Percentiles rank a stretch among this genome's conserved stretches.
Conservation (phyloP, 192 early-diverging fungal species). For the Coemansia sp. region DNA sequence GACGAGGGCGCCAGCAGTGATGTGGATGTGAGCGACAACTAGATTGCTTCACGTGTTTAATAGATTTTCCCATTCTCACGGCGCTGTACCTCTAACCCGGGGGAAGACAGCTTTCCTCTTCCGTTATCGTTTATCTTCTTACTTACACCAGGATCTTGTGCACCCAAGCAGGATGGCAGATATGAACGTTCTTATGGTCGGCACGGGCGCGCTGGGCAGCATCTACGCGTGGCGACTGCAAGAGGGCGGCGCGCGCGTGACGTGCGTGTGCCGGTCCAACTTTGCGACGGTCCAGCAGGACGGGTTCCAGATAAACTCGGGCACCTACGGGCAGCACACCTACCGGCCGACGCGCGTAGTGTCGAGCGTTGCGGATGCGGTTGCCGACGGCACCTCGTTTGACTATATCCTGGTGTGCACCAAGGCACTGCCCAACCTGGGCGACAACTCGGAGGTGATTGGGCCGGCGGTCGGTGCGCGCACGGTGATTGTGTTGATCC, state of each 20-base stretch:
- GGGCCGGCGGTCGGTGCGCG: conserved; percentile 48
- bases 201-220: conserved; percentile 67
- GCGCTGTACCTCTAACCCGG: too few relatives aligned
- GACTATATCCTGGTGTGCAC: conserved; percentile 63
- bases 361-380: conserved; percentile 42
- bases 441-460: conserved; percentile 57
- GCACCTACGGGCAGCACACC: conserved; percentile 52
- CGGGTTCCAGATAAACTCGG: conserved; percentile 58
- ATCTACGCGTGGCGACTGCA: conserved; percentile 64
- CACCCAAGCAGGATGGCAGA: background rate
- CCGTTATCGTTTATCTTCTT: background rate
- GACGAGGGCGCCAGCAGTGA: too few relatives aligned
- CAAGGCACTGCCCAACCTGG: conserved; percentile 63
- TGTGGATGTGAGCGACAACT: too few relatives aligned
- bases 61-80: background rate
- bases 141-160: too few relatives aligned
- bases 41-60: background rate
- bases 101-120: too few relatives aligned
- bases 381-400: conserved; percentile 41
- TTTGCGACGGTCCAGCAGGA: conserved; percentile 52
- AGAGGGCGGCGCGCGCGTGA: conserved; percentile 44
- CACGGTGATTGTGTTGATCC: conserved; percentile 63
- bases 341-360: conserved; percentile 57
- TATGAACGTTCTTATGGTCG: conserved; percentile 51
- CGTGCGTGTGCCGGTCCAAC: conserved; percentile 67